Evolutionary conservation across 441 rosid genomes (phyloP), one percentile per base, ranked within the genome.

Genomic region (Erodium moschatum): DNA sequence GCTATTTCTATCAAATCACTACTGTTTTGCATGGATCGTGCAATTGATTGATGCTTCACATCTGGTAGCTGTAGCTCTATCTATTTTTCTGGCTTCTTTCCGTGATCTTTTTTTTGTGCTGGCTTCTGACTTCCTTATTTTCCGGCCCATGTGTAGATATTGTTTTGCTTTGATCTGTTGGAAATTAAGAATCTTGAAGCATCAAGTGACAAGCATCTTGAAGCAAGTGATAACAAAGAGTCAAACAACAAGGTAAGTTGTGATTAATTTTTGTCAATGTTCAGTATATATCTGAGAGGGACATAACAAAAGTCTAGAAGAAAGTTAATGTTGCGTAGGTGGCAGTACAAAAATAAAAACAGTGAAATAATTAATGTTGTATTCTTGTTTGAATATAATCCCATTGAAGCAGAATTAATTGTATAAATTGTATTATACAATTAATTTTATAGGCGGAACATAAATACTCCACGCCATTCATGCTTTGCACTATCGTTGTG

Each of bases 151-250:
- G 40, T 81, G 78, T 85, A 91, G 96, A 74, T 92, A 66, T 75
- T 92, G 76, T 80, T 92, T 68, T 89, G 71, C 70, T 18, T 73
- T 56, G 89, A 84, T 72, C 83, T 15, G 69, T 66, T 92, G 81
- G 79, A 84, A 67, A 78, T 86, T 64, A 71, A 62, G 61, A 77
- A 74, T 71, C 69, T 65, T 48, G 81, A 75, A 75, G 72, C 68
- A 74, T 67, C 75, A 60, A 61, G 35, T 61, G 65, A 27, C 33
- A 12, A 61, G 24, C 11, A 27, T 24, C 16, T 61, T 24, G 38
- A 61, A 24, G 38, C 38, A 61, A 24, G 35, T 9, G 11, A 61
- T 27, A 5, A 27, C 38, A 61, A 24, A 13, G 5, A 61, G 2
- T 54, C 69, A 58, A 77, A 69, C 67, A 71, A 73, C 64, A 77